A percentile compares a stretch with the other conserved stretches of the same genome.
Conservation (phyloP, 2,329 filamentous ascomycete genomes). For the Cladosporium sphaerospermum region DNA sequence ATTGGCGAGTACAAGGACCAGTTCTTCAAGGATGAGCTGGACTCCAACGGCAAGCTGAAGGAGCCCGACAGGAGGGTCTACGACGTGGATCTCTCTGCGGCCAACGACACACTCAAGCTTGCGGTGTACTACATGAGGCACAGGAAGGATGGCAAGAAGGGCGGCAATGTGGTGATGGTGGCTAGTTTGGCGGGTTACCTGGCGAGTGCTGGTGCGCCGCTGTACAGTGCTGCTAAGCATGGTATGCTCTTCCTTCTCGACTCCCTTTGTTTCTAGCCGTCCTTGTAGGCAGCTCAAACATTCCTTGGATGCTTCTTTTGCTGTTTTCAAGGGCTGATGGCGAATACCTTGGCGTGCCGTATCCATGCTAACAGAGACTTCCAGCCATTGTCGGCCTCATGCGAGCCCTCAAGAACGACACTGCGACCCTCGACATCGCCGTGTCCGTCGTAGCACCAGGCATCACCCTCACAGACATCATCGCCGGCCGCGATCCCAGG, state of each 20-base stretch:
- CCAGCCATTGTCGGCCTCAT: constrained; percentile 42
- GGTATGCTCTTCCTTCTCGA: constrained; percentile 18
- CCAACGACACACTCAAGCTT: constrained; percentile 42
- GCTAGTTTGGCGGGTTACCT: constrained; percentile 46
- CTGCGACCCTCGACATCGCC: constrained; percentile 39
- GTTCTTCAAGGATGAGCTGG: constrained; percentile 43
- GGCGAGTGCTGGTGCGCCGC: constrained; percentile 41
- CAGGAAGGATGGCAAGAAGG: constrained; percentile 29
- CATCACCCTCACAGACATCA: constrained; percentile 44
- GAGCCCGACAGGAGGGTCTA: constrained; percentile 42
- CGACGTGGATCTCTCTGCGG: constrained; percentile 43
- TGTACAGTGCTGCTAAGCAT: constrained; percentile 47
- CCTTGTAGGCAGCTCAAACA: not conserved
- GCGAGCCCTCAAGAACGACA: constrained; percentile 45
- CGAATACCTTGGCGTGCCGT: no score
- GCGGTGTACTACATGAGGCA: constrained; percentile 43
- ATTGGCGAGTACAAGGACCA: constrained; percentile 44
- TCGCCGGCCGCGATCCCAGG: constrained; percentile 30
- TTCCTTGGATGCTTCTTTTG: not conserved
- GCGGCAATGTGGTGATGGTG: constrained; percentile 43
- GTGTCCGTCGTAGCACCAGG: constrained; percentile 44
- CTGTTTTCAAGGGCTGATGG: no score
- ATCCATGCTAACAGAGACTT: not conserved
- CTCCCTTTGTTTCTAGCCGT: not conserved
- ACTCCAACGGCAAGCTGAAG: constrained; percentile 36